Conservation (phyloP, 495 filamentous ascomycete species). For the Penicillium robsamsonii region DNA sequence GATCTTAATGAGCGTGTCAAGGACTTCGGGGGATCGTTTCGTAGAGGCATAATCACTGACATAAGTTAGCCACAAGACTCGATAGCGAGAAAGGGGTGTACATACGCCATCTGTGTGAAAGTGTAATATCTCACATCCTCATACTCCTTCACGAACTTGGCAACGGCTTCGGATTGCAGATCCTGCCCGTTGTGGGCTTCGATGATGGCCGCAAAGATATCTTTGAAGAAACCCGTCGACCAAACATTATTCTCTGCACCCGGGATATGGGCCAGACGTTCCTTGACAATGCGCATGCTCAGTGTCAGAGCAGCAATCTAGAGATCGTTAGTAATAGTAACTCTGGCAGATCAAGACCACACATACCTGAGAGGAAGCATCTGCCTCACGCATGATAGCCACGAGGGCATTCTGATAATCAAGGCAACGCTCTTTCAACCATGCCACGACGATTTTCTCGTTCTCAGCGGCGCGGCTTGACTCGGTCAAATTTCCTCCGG, state of each 20-base stretch:
- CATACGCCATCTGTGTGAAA: constrained; percentile 67
- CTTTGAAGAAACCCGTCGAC: constrained; percentile 64
- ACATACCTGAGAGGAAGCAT: constrained; percentile 44
- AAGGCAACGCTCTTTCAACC: constrained; percentile 71
- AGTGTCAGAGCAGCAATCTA: constrained; percentile 67
- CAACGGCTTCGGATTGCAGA: constrained; percentile 65
- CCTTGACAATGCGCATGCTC: constrained; percentile 79
- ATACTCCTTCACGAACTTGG: constrained; percentile 73
- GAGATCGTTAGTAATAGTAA: constrained; percentile 20
- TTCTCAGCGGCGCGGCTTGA: constrained; percentile 62
- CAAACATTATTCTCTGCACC: constrained; percentile 63
- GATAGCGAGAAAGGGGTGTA: constrained; percentile 9
- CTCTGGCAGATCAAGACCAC: constrained; percentile 2
- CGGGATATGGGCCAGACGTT: constrained; percentile 62
- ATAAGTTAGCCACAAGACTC: constrained; percentile 32
- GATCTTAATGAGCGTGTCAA: constrained; percentile 59
- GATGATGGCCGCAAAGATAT: constrained; percentile 63
- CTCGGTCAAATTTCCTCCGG: constrained; percentile 66
- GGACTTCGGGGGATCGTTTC: constrained; percentile 31
- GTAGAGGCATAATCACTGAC: constrained; percentile 36
- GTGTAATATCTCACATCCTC: constrained; percentile 85
- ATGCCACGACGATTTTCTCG: constrained; percentile 69
- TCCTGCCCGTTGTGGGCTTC: constrained; percentile 52
- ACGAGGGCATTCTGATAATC: constrained; percentile 64
- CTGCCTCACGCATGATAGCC: constrained; percentile 52